Percentiles rank a stretch among this genome's conserved stretches.
phyloP scores from a whole-genome alignment of 2,329 filamentous ascomycete species.

The Diplodia seriata region DNA sequence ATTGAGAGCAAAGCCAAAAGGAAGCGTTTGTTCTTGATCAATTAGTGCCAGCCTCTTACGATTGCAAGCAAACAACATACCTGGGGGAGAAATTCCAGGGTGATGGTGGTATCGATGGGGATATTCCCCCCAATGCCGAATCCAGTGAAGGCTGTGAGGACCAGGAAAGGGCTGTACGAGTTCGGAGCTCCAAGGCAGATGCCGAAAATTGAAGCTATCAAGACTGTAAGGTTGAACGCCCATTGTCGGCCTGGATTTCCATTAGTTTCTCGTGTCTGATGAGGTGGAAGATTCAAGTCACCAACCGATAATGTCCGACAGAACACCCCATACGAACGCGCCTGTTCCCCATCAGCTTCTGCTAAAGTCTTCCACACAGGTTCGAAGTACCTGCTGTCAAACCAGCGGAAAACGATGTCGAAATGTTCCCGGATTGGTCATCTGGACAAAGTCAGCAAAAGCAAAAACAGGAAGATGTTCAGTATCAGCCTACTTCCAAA shows the following conservation, averaged over 20 bases:
- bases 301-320: slow-evolving; percentile 60
- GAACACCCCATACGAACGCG: slow-evolving; percentile 62
- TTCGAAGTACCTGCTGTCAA: slow-evolving; percentile 51
- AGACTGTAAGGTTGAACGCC: slow-evolving; percentile 65
- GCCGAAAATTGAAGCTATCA: slow-evolving; percentile 63
- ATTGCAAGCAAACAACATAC: background rate
- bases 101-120: slow-evolving; percentile 63
- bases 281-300: slow-evolving; percentile 32
- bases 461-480: background rate
- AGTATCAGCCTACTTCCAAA: slow-evolving; percentile 46
- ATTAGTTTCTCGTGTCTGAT: background rate
- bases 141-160: slow-evolving; percentile 62
- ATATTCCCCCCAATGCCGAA: slow-evolving; percentile 63
- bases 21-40: slow-evolving; percentile 55
- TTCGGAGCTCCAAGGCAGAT: slow-evolving; percentile 59
- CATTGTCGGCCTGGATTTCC: slow-evolving; percentile 52
- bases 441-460: slow-evolving; percentile 34
- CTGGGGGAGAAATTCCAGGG: slow-evolving; percentile 61
- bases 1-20: slow-evolving; percentile 61
- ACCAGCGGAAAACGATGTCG: slow-evolving; percentile 61
- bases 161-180: slow-evolving; percentile 59
- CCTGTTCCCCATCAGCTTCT: slow-evolving; percentile 7
- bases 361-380: background rate
- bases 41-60: background rate
- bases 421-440: slow-evolving; percentile 59